Base-by-base conservation (phyloP, 2,329 filamentous ascomycete genomes). In the Neonectria faginata region DNA sequence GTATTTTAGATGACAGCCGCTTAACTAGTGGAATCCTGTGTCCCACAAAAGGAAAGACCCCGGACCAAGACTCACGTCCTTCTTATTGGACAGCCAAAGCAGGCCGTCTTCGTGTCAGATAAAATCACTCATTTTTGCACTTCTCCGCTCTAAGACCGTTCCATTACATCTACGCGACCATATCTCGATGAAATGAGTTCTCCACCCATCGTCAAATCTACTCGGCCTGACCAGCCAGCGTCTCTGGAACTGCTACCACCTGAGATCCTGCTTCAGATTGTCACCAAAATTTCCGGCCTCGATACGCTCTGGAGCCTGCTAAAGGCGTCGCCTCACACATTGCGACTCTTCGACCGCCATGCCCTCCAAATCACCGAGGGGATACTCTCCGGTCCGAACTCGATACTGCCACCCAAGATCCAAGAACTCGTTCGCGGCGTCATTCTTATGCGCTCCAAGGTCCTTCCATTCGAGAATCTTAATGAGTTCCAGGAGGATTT, bases 221-320 rank as follows among this genome's bases (percentile, higher is more conserved):
- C 29, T 55, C 52, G 18, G 41, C 41, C 14, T 47, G 8, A 29
- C 11, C 36, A 57, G 16, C 5, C 25, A 58, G 60, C 47, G 45
- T 64, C 57, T 42, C 5, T 66, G 5, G 67, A 69, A 41, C 25
- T 39, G n/a, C 39, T 68, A 6, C 57, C 66, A 11, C 65, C 67
- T 3, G 65, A 69, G 33, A 18, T 64, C 25, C 36, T 68, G 12
- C 22, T 66, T 12, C 47, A 47, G 2, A 69, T 69, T 16, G 45
- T 64, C 29, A 66, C 50, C 5, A 52, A n/a, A 29, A 22, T 69
- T 44, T 41, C 62, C 5, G 54, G 53, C 11, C 65, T 69, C 29
- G 66, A 69, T 9, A 64, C 31, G 11, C 67, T 69, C 14, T 69
- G 66, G 67, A 45, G 57, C 8, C n/a, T 68, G 14, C 36, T 69